Evolutionary conservation across 2,329 filamentous ascomycete species (phyloP).

Genomic region (Diaporthe vexans): DNA sequence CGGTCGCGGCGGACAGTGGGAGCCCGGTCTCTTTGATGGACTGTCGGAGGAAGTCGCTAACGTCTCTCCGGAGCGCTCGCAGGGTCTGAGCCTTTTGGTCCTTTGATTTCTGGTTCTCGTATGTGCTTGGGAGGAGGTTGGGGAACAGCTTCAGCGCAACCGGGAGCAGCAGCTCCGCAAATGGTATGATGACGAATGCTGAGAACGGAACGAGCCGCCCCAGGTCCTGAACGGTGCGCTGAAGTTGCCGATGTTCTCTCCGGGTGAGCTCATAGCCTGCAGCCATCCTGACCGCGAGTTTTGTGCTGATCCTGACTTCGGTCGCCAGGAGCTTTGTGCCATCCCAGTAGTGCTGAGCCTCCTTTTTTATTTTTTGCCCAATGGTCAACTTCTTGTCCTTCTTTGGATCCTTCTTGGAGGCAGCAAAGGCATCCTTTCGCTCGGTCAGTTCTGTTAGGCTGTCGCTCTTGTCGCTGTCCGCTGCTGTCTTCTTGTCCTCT

Average conservation of each 20-base stretch:
- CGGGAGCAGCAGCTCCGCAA: conserved; percentile 92
- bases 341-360: conserved; percentile 96
- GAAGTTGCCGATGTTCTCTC: conserved; percentile 91
- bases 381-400: conserved; percentile 90
- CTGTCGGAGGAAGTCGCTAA: conserved; percentile 88
- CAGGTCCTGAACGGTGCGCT: conserved; percentile 93
- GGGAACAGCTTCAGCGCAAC: conserved; percentile 95
- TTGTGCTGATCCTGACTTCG: conserved; percentile 93
- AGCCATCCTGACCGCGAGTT: conserved; percentile 95
- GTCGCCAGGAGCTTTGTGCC: conserved; percentile 94
- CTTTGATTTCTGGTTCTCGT: conserved; percentile 91
- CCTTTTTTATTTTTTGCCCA: conserved; percentile 94
- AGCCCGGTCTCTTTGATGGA: conserved; percentile 95
- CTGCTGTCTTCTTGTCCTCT: conserved; percentile 45
- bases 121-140: conserved; percentile 96
- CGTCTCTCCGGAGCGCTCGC: conserved; percentile 90
- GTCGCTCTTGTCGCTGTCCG: conserved; percentile 51
- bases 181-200: conserved; percentile 96
- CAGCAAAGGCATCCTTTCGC: conserved; percentile 72
- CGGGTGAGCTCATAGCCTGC: conserved; percentile 96
- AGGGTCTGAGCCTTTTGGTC: conserved; percentile 88
- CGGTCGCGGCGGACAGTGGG: conserved; percentile 84
- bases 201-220: conserved; percentile 95
- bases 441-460: conserved; percentile 73
- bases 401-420: conserved; percentile 71